Conservation (phyloP, 2,329 filamentous ascomycete genomes). For the Eutypella sp. region DNA sequence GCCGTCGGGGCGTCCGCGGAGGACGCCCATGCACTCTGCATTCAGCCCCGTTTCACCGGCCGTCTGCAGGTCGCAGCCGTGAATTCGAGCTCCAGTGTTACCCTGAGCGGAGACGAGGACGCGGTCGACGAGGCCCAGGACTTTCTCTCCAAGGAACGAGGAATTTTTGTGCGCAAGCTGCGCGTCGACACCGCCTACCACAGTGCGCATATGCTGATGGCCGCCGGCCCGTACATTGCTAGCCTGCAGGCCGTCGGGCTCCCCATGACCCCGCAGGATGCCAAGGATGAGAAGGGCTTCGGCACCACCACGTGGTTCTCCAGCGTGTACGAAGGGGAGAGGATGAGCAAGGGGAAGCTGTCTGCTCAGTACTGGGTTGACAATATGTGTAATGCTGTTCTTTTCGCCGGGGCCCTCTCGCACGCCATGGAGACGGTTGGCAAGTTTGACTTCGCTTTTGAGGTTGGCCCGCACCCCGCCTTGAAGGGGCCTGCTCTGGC, state of each 20-base stretch:
- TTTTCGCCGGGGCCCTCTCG: slow-evolving; percentile 28
- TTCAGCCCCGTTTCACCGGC: background rate
- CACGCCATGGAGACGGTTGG: background rate
- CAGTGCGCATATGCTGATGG: slow-evolving; percentile 11
- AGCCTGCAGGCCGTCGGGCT: slow-evolving; percentile 1
- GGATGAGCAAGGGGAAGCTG: background rate
- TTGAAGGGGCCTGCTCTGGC: slow-evolving; percentile 24
- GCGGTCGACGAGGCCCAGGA: slow-evolving; percentile 3
- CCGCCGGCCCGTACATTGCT: slow-evolving; percentile 3
- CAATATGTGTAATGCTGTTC: slow-evolving; percentile 30
- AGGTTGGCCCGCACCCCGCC: slow-evolving; percentile 33
- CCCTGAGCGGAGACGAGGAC: slow-evolving; percentile 12
- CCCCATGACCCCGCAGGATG: no score
- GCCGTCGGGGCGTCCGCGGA: slow-evolving; percentile 27
- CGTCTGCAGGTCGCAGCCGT: slow-evolving; percentile 6
- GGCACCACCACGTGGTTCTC: slow-evolving; percentile 2
- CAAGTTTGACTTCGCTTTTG: slow-evolving; percentile 25
- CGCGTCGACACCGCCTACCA: slow-evolving; percentile 14
- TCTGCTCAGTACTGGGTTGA: slow-evolving; percentile 27
- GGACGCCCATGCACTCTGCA: slow-evolving; percentile 1
- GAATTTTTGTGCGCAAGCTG: background rate
- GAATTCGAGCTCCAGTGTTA: slow-evolving; percentile 12
- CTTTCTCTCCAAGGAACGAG: slow-evolving; percentile 5
- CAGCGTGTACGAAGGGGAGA: slow-evolving; percentile 1
- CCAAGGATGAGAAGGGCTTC: background rate